phyloP scores from a whole-genome alignment of 106 monocot genomes.

The Dactylorhiza incarnata region DNA sequence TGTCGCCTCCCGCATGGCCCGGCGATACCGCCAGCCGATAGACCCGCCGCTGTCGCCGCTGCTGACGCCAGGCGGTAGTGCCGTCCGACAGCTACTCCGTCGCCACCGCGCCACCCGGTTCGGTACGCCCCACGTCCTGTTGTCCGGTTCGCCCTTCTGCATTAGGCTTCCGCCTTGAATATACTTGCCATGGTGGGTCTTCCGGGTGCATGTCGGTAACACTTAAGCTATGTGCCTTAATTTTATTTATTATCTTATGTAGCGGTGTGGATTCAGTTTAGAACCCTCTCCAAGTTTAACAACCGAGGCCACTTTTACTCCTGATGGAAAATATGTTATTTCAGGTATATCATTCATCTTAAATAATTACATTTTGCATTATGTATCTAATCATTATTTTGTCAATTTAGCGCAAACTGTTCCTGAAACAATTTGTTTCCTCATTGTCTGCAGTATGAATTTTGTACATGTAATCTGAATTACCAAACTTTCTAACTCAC shows the following conservation, averaged over 20 bases:
- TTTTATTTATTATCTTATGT: constrained; percentile 3
- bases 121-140: too few relatives aligned
- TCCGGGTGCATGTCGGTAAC: too few relatives aligned
- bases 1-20: too few relatives aligned
- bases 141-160: too few relatives aligned
- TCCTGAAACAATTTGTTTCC: not conserved
- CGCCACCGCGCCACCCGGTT: too few relatives aligned
- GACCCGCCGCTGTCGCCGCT: too few relatives aligned
- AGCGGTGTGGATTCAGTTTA: constrained; percentile 90
- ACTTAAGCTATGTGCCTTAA: not conserved
- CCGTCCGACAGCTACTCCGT: too few relatives aligned
- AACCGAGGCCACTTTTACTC: constrained; percentile 90
- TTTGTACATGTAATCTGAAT: not conserved
- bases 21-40: too few relatives aligned
- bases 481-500: not conserved
- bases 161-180: too few relatives aligned
- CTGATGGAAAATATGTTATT: constrained; percentile 88
- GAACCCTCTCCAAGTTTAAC: constrained; percentile 71
- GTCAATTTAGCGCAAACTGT: not conserved
- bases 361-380: not conserved
- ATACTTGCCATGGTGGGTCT: too few relatives aligned
- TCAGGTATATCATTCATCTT: constrained; percentile 44
- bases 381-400: not conserved
- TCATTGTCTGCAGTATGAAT: not conserved
- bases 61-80: too few relatives aligned